A percentile compares a stretch with the other conserved stretches of the same genome.
Conservation (phyloP, 2,329 filamentous ascomycete species). For the Ophiostoma ulmi region DNA sequence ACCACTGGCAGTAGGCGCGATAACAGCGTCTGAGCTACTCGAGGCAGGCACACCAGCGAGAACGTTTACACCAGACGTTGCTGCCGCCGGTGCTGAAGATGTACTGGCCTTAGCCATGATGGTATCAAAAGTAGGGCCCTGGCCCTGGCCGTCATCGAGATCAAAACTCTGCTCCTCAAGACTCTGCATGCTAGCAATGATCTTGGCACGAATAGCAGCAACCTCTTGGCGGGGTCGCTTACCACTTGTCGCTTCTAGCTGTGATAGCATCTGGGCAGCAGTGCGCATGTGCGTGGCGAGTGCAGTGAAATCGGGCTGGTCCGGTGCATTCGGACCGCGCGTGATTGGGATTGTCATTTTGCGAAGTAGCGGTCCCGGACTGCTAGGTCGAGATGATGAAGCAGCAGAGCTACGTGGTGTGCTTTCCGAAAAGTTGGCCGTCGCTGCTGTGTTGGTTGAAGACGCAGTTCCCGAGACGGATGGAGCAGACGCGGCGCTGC, state of each 20-base stretch:
- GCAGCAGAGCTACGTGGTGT: conserved; percentile 64
- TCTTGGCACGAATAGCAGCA: conserved; percentile 76
- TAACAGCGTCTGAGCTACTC: neutral
- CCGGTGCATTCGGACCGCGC: conserved; percentile 48
- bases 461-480: conserved; percentile 53
- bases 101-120: conserved; percentile 65
- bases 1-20: neutral
- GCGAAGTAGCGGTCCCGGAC: conserved; percentile 50
- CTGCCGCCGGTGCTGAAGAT: conserved; percentile 45
- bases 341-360: conserved; percentile 56
- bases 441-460: conserved; percentile 56
- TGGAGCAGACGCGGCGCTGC: conserved; percentile 35
- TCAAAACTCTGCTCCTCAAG: conserved; percentile 82
- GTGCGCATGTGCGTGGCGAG: conserved; percentile 83
- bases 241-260: conserved; percentile 72
- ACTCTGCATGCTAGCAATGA: conserved; percentile 85
- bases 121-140: conserved; percentile 68
- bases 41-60: neutral
- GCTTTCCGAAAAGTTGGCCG: conserved; percentile 60
- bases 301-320: conserved; percentile 76
- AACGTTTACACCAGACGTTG: conserved; percentile 27
- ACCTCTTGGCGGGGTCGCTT: conserved; percentile 77
- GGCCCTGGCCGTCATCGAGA: conserved; percentile 53
- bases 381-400: conserved; percentile 62
- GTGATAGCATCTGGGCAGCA: conserved; percentile 79